These are phyloP conservation scores for Saccharomyces hybrid DNA, from an alignment of 1,139 yeast genomes.

Conservation along the genomic window DNA sequence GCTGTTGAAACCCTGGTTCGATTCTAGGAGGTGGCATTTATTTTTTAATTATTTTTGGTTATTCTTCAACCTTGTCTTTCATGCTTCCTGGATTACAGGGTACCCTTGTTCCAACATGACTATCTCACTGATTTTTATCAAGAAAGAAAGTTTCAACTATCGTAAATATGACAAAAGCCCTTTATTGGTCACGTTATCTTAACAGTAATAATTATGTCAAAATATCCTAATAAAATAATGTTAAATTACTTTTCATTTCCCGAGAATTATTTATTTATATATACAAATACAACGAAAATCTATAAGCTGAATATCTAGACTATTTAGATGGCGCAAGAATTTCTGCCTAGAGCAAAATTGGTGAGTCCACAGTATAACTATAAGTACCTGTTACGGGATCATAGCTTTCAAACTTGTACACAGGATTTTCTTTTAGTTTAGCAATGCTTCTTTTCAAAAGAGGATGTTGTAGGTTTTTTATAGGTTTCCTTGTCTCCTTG, in stretches of 20 bases:
- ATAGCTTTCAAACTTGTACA: conserved; percentile 61
- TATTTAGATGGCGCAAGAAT: conserved; percentile 10
- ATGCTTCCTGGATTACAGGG: background rate
- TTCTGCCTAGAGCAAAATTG: background rate
- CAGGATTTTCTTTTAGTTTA: conserved; percentile 53
- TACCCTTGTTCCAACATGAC: background rate
- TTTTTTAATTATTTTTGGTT: conserved; percentile 2
- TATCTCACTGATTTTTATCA: background rate
- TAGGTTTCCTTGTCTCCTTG: conserved; percentile 61
- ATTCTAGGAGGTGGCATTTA: conserved; percentile 19
- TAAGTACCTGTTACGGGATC: conserved; percentile 78
- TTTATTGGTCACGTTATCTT: background rate
- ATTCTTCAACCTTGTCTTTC: background rate
- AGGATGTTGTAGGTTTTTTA: conserved; percentile 57
- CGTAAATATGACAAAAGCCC: background rate
- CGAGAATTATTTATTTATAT: background rate
- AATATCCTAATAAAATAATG: background rate
- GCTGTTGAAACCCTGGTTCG: conserved; percentile 23
- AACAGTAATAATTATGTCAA: background rate
- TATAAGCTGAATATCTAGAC: background rate
- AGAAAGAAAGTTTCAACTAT: background rate
- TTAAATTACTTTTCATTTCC: too few species aligned
- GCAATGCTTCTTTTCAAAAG: conserved; percentile 61
- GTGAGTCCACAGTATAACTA: conserved; percentile 48
- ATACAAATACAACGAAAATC: background rate